Conservation (phyloP, 148 eudicot genomes). For the Rhododendron molle region DNA sequence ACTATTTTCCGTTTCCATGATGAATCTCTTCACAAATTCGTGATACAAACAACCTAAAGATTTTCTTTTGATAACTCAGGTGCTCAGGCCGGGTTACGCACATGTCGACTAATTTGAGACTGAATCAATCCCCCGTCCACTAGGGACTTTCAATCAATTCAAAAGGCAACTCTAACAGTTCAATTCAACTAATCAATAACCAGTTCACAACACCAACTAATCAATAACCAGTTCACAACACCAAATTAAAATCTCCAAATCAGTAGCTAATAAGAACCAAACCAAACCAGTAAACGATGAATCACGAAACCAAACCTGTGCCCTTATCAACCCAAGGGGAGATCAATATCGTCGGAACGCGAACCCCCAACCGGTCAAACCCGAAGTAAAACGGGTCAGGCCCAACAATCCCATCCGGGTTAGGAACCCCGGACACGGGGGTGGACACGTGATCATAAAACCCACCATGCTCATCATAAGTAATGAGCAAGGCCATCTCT, state of each 20-base stretch:
- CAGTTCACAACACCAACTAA: background rate
- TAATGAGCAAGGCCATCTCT: slow-evolving; percentile 80
- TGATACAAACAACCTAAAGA: background rate
- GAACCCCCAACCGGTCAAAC: slow-evolving; percentile 77
- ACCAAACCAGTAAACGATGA: background rate
- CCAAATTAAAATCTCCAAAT: background rate
- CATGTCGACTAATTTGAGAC: too few species aligned
- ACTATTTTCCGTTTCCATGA: background rate
- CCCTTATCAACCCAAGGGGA: slow-evolving; percentile 90
- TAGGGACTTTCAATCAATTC: background rate
- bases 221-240: background rate
- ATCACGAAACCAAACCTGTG: slow-evolving; percentile 33
- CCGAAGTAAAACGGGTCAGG: slow-evolving; percentile 70
- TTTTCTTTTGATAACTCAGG: background rate
- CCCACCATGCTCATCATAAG: slow-evolving; percentile 96
- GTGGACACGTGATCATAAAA: slow-evolving; percentile 89
- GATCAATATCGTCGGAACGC: slow-evolving; percentile 75
- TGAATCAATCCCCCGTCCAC: background rate
- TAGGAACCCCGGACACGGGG: slow-evolving; percentile 81
- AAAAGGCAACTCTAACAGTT: background rate
- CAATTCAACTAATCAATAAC: background rate
- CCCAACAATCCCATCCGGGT: slow-evolving; percentile 89
- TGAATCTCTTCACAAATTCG: background rate
- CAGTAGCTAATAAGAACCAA: background rate
- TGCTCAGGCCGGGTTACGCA: background rate